Conservation (phyloP, 23 red algal species). For the Gracilariopsis chorda region DNA sequence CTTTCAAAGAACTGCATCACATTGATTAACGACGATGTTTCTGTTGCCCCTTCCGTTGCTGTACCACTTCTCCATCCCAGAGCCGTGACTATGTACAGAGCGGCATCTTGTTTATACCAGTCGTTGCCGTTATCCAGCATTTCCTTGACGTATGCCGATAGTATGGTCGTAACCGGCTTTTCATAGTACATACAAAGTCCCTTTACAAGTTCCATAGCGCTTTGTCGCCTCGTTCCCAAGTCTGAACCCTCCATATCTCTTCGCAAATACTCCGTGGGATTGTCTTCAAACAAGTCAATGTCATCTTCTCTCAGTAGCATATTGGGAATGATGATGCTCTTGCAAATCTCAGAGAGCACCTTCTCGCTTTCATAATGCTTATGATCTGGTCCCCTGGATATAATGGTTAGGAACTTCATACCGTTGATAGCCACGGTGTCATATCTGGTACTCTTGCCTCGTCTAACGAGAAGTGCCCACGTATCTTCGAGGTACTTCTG, state of each 20-base stretch:
- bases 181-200: slow-evolving; percentile 85
- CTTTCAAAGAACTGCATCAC: slow-evolving; percentile 77
- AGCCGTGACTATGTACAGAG: slow-evolving; percentile 91
- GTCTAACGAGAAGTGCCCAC: slow-evolving; percentile 78
- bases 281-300: slow-evolving; percentile 95
- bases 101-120: slow-evolving; percentile 90
- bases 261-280: slow-evolving; percentile 93
- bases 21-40: slow-evolving; percentile 73
- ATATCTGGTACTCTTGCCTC: slow-evolving; percentile 62
- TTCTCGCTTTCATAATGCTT: slow-evolving; percentile 52
- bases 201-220: slow-evolving; percentile 90
- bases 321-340: slow-evolving; percentile 91
- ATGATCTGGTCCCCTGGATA: slow-evolving; percentile 71
- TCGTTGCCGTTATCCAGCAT: slow-evolving; percentile 66
- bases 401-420: slow-evolving; percentile 87
- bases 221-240: slow-evolving; percentile 73
- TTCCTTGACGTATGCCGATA: slow-evolving; percentile 72
- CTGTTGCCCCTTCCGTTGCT: slow-evolving; percentile 69
- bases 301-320: slow-evolving; percentile 88
- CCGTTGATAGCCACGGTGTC: slow-evolving; percentile 84
- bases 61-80: slow-evolving; percentile 95
- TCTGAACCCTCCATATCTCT: slow-evolving; percentile 96
- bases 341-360: slow-evolving; percentile 77
- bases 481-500: slow-evolving; percentile 53
- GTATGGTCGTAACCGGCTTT: slow-evolving; percentile 54